Conservation (phyloP, 179 eudicot species). For the Camellia oleifera region DNA sequence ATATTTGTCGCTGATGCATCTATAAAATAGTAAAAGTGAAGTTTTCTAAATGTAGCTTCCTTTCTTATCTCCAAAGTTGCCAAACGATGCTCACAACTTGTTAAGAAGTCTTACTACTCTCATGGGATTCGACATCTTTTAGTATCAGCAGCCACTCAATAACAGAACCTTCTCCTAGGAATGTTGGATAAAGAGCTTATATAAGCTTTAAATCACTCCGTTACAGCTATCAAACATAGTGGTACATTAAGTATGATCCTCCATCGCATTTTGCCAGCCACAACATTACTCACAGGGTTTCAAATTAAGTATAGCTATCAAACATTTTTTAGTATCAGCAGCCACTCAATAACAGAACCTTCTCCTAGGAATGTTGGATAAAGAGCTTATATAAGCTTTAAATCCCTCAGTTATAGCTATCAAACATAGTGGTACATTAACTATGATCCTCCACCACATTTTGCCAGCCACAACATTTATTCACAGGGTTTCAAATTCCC, state of each 20-base stretch:
- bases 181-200: neutral
- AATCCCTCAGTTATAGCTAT: neutral
- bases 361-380: neutral
- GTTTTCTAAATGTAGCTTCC: neutral
- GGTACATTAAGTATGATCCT: neutral
- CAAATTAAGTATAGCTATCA: neutral
- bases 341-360: neutral
- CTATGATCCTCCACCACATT: neutral
- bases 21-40: neutral
- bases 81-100: neutral
- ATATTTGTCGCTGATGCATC: too few species aligned
- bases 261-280: neutral
- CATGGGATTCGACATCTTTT: neutral
- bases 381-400: neutral
- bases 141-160: neutral
- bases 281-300: neutral
- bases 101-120: neutral
- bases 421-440: neutral
- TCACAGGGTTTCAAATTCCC: neutral
- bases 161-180: neutral
- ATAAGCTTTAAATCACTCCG: neutral
- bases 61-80: neutral
- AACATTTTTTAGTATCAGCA: neutral
- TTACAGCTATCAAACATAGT: neutral
- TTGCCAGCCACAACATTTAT: neutral